Base-by-base conservation (phyloP, 2,329 filamentous ascomycete genomes). In the Sphaerulina musiva region DNA sequence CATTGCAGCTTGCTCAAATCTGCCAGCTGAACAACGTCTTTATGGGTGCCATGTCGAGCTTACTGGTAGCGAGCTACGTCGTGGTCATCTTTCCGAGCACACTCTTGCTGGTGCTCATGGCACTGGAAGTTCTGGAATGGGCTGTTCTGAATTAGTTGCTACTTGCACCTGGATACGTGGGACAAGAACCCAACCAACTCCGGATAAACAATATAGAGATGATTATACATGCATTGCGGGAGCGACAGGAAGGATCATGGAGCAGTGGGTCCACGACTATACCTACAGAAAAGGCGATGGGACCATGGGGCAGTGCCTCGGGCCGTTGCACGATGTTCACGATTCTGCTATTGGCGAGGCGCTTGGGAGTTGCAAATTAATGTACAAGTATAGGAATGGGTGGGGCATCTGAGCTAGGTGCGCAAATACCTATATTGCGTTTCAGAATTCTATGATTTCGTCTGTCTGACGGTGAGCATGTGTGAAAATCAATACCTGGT, bases 1-100 rank as follows among this genome's bases (percentile, higher is more conserved):
- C 93, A 26, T 78, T 98, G 60, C 93, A 98, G 73, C 76, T 98
- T 67, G 92, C 93, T 6, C 93, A 98, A 74, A 98, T 98, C 57
- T 98, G 93, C 74, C 93, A 97, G 78, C 87, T 97, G 74, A 98
- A 98, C 72, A 86, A 86, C 59, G 93, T 98, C 8, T 98, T 89
- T 71, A 92, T 97, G 77, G 83, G 86, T 14, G 89, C 93, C 46
- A 97, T 98, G 91, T 87, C 88, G 58, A 87, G 83, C 70, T 80
- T 98, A 53, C 74, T 97, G 48, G 95, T 97, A 76, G 92, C 96
- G 76, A 96, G 92, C 74, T 95, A 95, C 68, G 89, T 98, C 56
- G 85, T 96, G 59, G 89, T 86, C 85, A 97, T 98, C 63, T 79
- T 98, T 48, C 93, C 93, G 1, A 95, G 89, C 39, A 98, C 93